phyloP scores from a whole-genome alignment of 2,329 filamentous ascomycete genomes.

The Rhexocercosporidium sp. region DNA sequence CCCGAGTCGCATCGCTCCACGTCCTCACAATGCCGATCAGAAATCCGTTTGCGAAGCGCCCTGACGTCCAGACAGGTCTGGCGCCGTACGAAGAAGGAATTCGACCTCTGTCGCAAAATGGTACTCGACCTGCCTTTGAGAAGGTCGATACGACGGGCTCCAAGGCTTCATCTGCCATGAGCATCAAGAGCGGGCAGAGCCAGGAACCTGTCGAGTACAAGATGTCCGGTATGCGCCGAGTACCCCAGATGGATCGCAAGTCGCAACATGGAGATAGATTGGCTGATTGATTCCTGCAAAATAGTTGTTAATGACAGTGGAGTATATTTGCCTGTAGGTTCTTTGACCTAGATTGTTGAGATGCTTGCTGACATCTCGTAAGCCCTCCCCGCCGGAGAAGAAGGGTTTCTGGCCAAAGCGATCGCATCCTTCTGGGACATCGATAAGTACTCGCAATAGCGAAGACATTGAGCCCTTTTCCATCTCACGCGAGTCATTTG shows the following conservation, averaged over 20 bases:
- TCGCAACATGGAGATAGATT: not conserved
- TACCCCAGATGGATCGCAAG: not conserved
- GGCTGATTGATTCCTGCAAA: slow-evolving; percentile 16
- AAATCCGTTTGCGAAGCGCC: slow-evolving; percentile 71
- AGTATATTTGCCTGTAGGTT: slow-evolving; percentile 85
- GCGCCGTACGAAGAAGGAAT: slow-evolving; percentile 56
- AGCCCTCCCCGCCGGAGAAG: slow-evolving; percentile 90
- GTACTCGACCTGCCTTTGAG: slow-evolving; percentile 60
- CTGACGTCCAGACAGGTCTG: slow-evolving; percentile 43
- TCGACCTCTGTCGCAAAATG: slow-evolving; percentile 50
- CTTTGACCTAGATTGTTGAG: slow-evolving; percentile 8
- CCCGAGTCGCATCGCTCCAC: slow-evolving; percentile 8
- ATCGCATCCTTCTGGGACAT: slow-evolving; percentile 56
- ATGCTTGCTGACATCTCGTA: slow-evolving; percentile 39
- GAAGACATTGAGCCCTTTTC: slow-evolving; percentile 91
- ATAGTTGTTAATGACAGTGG: slow-evolving; percentile 95
- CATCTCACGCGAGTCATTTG: slow-evolving; percentile 95
- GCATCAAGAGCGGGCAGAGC: slow-evolving; percentile 64
- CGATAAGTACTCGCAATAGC: slow-evolving; percentile 62
- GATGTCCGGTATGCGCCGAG: slow-evolving; percentile 69
- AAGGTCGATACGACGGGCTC: slow-evolving; percentile 67
- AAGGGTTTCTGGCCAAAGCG: slow-evolving; percentile 75
- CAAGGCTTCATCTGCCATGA: slow-evolving; percentile 65
- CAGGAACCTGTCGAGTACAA: slow-evolving; percentile 76
- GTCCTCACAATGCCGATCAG: slow-evolving; percentile 66